phyloP scores from a whole-genome alignment of 345 rosid genomes.

The Geranium brycei region DNA sequence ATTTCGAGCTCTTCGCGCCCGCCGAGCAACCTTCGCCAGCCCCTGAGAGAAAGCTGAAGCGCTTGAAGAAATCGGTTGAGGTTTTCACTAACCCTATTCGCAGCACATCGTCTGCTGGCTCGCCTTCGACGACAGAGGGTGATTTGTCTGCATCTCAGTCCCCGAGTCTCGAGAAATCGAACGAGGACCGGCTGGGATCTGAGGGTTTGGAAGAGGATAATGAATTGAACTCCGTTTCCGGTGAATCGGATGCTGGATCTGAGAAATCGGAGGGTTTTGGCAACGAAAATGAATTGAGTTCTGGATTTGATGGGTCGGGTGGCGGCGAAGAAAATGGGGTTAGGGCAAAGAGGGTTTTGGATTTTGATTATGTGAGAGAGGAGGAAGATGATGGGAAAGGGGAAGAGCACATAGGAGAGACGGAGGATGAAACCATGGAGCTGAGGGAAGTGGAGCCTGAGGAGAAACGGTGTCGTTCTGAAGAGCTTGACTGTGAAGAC shows the following conservation, averaged over 20 bases:
- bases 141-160: slow-evolving; percentile 12
- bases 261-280: slow-evolving; percentile 12
- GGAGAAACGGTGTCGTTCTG: not conserved
- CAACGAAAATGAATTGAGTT: slow-evolving; percentile 19
- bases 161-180: slow-evolving; percentile 5
- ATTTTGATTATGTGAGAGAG: slow-evolving; percentile 30
- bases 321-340: slow-evolving; percentile 13
- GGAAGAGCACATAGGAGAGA: slow-evolving; percentile 15
- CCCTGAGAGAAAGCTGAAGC: slow-evolving; percentile 45
- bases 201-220: not conserved
- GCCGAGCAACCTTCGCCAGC: slow-evolving; percentile 27
- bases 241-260: not conserved
- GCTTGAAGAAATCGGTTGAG: slow-evolving; percentile 39
- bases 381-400: slow-evolving; percentile 16
- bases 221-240: not conserved
- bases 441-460: slow-evolving; percentile 3
- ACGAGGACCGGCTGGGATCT: not conserved
- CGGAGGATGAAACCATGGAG: slow-evolving; percentile 11
- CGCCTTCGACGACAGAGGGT: slow-evolving; percentile 8
- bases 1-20: slow-evolving; percentile 31
- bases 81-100: not conserved
- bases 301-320: slow-evolving; percentile 20
- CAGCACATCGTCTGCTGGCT: not conserved
- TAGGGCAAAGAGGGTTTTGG: slow-evolving; percentile 30
- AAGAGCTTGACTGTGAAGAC: slow-evolving; percentile 1